phyloP scores from a whole-genome alignment of 768 basidiomycete genomes.

The Tylopilus sp. region DNA sequence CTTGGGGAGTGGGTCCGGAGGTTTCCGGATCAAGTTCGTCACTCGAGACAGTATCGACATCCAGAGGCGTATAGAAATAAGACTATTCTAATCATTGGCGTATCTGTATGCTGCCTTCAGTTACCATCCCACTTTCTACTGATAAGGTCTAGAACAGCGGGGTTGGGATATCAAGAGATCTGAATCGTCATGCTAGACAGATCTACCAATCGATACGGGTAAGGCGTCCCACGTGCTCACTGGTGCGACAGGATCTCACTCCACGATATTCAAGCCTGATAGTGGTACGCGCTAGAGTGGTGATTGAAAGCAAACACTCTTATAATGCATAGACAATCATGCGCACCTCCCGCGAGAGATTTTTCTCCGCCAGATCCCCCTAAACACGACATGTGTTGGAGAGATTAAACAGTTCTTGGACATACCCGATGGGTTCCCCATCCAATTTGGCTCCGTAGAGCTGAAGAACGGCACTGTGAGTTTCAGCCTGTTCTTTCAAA shows the following conservation, averaged over 20 bases:
- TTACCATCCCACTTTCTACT: too few species aligned
- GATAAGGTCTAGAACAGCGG: constrained; percentile 5
- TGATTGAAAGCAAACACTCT: too few species aligned
- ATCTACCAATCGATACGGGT: constrained; percentile 16
- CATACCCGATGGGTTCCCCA: constrained; percentile 1
- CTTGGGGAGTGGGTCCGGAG: too few species aligned
- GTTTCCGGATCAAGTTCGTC: too few species aligned
- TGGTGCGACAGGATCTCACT: background rate
- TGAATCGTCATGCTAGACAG: constrained; percentile 5
- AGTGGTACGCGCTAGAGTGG: background rate
- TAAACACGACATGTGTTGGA: constrained; percentile 10
- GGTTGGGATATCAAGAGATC: constrained; percentile 10
- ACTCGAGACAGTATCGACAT: too few species aligned
- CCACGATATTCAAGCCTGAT: background rate
- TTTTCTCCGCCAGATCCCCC: constrained; percentile 2
- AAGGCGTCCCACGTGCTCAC: background rate
- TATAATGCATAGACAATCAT: background rate
- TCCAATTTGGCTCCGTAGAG: constrained; percentile 13
- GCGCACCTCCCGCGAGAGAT: background rate
- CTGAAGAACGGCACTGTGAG: constrained; percentile 16
- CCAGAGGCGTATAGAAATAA: too few species aligned
- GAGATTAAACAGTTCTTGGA: constrained; percentile 11
- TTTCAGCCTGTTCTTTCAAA: background rate
- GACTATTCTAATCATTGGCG: too few species aligned
- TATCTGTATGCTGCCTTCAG: too few species aligned